A percentile compares a stretch with the other conserved stretches of the same genome.
phyloP scores from a whole-genome alignment of 2,329 filamentous ascomycete species.

The Epichloe gansuensis region DNA sequence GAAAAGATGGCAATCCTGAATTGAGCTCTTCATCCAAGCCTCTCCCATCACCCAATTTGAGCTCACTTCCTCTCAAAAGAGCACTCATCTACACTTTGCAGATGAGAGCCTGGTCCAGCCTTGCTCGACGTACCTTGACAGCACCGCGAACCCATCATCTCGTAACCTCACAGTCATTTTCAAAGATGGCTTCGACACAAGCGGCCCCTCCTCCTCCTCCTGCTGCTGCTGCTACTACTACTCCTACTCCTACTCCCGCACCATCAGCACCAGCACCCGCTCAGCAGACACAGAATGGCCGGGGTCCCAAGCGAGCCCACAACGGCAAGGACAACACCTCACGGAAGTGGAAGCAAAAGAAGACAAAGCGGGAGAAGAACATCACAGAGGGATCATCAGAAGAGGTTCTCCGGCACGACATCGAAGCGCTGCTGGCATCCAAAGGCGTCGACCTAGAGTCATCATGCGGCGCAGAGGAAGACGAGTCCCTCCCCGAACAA shows the following conservation, averaged over 20 bases:
- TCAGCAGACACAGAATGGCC: conserved; percentile 1
- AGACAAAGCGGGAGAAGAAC: conserved; percentile 45
- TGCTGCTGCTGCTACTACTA: neutral
- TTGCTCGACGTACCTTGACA: conserved; percentile 1
- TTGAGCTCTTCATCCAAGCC: neutral
- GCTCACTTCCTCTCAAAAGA: no score
- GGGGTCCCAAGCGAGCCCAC: conserved; percentile 3
- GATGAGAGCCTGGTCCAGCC: conserved; percentile 8
- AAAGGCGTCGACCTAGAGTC: conserved; percentile 16
- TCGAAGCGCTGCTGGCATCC: conserved; percentile 39
- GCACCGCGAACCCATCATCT: neutral
- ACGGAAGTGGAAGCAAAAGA: conserved; percentile 29
- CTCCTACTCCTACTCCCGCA: neutral
- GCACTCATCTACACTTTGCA: neutral
- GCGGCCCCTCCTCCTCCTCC: neutral
- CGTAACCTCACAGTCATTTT: neutral
- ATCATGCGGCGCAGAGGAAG: conserved; percentile 11
- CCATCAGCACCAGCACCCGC: neutral
- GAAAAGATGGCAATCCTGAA: neutral
- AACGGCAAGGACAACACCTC: conserved; percentile 2
- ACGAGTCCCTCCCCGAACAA: conserved; percentile 42
- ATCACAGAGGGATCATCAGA: conserved; percentile 51
- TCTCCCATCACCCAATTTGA: no score
- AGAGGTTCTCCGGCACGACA: conserved; percentile 52
- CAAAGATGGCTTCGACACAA: conserved; percentile 8